A percentile compares a stretch with the other conserved stretches of the same genome.
These are phyloP conservation scores for Letharia lupina DNA, from an alignment of 495 filamentous ascomycete species.

Conservation along the genomic window DNA sequence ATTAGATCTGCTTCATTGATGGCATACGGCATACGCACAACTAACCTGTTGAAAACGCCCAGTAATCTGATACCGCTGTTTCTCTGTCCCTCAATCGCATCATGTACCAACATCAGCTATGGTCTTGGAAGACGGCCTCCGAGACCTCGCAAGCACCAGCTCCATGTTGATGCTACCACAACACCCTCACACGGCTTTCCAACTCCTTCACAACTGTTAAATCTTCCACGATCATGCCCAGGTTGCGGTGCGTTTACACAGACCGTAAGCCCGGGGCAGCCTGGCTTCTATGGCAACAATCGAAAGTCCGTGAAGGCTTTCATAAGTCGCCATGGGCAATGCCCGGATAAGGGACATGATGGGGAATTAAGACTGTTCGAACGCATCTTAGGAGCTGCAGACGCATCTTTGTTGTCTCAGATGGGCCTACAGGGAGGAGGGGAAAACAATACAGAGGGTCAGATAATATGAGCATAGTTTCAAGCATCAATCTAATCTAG, in stretches of 20 bases:
- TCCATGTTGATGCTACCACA: conserved; percentile 12
- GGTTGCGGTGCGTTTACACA: conserved; percentile 88
- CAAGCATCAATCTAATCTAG: not conserved
- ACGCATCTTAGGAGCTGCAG: conserved; percentile 32
- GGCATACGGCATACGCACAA: not conserved
- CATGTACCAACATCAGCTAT: not conserved
- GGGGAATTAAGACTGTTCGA: conserved; percentile 20
- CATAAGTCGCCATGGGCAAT: conserved; percentile 17
- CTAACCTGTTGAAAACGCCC: not conserved
- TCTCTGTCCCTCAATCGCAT: not conserved
- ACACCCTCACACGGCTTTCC: not conserved
- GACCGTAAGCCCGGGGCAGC: conserved; percentile 52
- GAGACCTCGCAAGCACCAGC: not conserved
- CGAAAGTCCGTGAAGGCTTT: conserved; percentile 37
- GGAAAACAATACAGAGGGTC: conserved; percentile 6
- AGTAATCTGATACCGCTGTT: not conserved
- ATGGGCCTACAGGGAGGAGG: conserved; percentile 35
- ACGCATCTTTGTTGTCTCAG: conserved; percentile 35
- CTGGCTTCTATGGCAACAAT: conserved; percentile 64
- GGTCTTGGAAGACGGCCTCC: not conserved
- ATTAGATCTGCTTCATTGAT: not conserved
- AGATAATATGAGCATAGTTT: not conserved
- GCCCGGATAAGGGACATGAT: not conserved
- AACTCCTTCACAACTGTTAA: conserved; percentile 7
- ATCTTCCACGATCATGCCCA: conserved; percentile 60